Base-by-base conservation (phyloP, 805 yeast genomes). In the Candida bentonensis region DNA sequence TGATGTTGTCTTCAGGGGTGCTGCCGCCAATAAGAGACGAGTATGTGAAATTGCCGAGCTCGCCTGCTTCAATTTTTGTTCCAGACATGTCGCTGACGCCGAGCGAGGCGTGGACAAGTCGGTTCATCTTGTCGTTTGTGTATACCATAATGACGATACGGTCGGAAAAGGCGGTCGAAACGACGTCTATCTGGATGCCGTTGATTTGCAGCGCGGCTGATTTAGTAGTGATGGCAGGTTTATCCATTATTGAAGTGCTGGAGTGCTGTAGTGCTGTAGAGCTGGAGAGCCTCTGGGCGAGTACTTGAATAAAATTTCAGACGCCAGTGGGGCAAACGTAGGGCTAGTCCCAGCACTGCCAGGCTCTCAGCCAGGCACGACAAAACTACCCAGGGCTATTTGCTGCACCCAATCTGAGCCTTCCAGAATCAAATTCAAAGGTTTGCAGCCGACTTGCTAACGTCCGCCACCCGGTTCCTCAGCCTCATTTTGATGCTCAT, bases 101-200 rank as follows among this genome's bases (percentile, higher is more conserved):
- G 7, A 53, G 41, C 3, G 54, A 49, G 1, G 49, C 51, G 20
- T 42, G 45, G 51, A 53, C 57, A 45, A 60, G 30, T 39, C 54
- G 53, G n/a, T 52, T 53, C 17, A 57, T 46, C 39, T 52, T 48
- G 34, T 57, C 59, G 28, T 61, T 48, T 36, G 51, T 51, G 50
- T 58, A 54, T 25, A 62, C 56, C 50, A 54, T 53, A 5, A 62
- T 51, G 23, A 53, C 48, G 41, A 62, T 56, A 28, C 53, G 50
- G 49, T 62, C 66, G 9, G 42, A 42, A 43, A 53, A 62, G 5
- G 49, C 53, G 22, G 51, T 40, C 7, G 56, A 45, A 15, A 56
- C 62, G 15, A 59, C 62, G 22, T 56, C 58, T 36, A 62, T 51
- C 23, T 42, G 28, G 26, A 41, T 28, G 21, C 53, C 59, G 15